Evolutionary conservation across 495 filamentous ascomycete genomes (phyloP).

Genomic region (Penicillium angulare): DNA sequence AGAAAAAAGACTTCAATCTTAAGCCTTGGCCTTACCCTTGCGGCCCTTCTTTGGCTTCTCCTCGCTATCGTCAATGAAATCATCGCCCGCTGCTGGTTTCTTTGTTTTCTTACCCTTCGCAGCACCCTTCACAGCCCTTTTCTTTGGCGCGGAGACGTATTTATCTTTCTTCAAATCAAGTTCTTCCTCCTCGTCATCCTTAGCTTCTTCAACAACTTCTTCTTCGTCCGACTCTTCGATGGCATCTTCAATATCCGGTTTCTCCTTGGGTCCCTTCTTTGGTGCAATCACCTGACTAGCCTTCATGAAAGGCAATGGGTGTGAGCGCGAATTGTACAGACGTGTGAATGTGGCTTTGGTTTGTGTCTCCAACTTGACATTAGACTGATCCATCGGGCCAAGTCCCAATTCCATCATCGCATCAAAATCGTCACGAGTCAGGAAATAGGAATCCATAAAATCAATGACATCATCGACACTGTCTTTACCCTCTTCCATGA

Average conservation of each 20-base stretch:
- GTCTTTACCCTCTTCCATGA: slow-evolving; percentile 73
- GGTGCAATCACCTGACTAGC: slow-evolving; percentile 73
- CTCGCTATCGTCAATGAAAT: slow-evolving; percentile 41
- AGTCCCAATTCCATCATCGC: slow-evolving; percentile 87
- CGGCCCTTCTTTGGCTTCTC: slow-evolving; percentile 54
- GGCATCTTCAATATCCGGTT: slow-evolving; percentile 93
- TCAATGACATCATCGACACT: slow-evolving; percentile 72
- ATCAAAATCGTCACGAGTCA: slow-evolving; percentile 96
- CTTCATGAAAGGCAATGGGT: slow-evolving; percentile 96
- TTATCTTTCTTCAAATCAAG: slow-evolving; percentile 89
- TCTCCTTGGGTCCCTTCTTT: slow-evolving; percentile 65
- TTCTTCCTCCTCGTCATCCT: slow-evolving; percentile 65
- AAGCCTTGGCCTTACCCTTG: slow-evolving; percentile 44
- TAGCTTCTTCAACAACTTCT: slow-evolving; percentile 57
- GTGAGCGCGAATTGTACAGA: slow-evolving; percentile 79
- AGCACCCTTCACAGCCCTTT: slow-evolving; percentile 61
- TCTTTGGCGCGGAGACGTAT: slow-evolving; percentile 87
- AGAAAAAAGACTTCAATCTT: not conserved
- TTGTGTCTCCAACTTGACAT: slow-evolving; percentile 75
- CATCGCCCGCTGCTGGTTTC: slow-evolving; percentile 43
- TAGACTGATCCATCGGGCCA: slow-evolving; percentile 72
- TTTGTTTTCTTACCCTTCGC: slow-evolving; percentile 55
- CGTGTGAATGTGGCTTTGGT: slow-evolving; percentile 89
- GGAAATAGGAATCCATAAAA: slow-evolving; percentile 94
- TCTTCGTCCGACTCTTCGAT: slow-evolving; percentile 88